Conservation (phyloP, 2,329 filamentous ascomycete genomes). For the Diaporthe nobilis region DNA sequence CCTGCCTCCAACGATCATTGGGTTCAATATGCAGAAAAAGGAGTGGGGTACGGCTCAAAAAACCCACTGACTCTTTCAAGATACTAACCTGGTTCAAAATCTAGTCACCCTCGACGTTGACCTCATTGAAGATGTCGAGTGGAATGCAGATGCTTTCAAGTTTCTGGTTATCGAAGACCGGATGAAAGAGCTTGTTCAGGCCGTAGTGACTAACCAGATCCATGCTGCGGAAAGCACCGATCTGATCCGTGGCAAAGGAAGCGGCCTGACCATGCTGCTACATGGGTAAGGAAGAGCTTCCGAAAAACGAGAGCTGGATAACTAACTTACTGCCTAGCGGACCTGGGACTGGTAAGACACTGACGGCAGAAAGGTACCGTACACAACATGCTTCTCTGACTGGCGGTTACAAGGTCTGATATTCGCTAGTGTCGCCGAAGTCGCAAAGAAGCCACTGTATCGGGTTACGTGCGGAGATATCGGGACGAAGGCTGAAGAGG, state of each 20-base stretch:
- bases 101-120: background rate
- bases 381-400: background rate
- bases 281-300: background rate
- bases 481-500: background rate
- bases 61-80: accelerated
- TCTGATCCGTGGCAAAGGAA: background rate
- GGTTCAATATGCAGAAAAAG: background rate
- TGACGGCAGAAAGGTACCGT: background rate
- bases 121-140: background rate
- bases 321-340: background rate
- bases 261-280: background rate
- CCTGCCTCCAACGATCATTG: background rate
- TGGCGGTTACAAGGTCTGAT: background rate
- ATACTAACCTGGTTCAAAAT: background rate
- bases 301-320: too few relatives aligned
- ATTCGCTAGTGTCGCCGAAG: background rate
- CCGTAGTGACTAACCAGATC: background rate
- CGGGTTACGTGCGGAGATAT: background rate
- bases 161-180: background rate
- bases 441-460: background rate
- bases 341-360: background rate
- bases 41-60: background rate
- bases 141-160: background rate
- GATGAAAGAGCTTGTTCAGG: background rate
- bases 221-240: background rate